These are phyloP conservation scores for Panicum hallii DNA, from an alignment of 202 grass and related monocot genomes.

Conservation along the genomic window DNA sequence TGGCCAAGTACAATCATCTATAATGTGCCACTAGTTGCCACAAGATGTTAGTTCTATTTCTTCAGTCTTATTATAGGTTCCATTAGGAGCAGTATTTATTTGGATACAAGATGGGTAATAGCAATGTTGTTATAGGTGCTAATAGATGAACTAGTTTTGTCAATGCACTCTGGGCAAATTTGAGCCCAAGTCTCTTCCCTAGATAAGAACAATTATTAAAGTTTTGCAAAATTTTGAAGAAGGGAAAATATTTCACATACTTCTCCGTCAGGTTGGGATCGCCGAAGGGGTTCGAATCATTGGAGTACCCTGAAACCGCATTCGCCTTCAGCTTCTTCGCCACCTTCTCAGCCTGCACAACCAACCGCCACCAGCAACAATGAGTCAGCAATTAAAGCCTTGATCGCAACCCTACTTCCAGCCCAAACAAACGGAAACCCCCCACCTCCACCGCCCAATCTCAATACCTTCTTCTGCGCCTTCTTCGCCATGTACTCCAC, in stretches of 20 bases:
- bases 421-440: conserved; percentile 18
- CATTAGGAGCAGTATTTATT: background rate
- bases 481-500: conserved; percentile 91
- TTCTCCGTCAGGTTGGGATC: conserved; percentile 91
- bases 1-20: conserved; percentile 15
- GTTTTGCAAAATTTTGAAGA: background rate
- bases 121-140: background rate
- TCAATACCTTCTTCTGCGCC: conserved; percentile 82
- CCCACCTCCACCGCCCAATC: background rate
- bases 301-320: conserved; percentile 80
- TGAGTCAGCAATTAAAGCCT: conserved; percentile 34
- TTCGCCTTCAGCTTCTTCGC: conserved; percentile 94
- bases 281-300: conserved; percentile 94
- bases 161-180: background rate
- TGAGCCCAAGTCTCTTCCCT: background rate
- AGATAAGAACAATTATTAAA: conserved; percentile 11
- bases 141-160: conserved; percentile 5
- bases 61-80: background rate
- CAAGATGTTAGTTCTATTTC: conserved; percentile 22
- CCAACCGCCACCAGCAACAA: background rate
- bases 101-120: background rate
- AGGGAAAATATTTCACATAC: conserved; percentile 45
- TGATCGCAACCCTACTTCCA: conserved; percentile 2
- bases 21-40: background rate
- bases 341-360: conserved; percentile 84